Base-by-base conservation (phyloP, 1,139 yeast species). In the Saccharomyces hybrid region DNA sequence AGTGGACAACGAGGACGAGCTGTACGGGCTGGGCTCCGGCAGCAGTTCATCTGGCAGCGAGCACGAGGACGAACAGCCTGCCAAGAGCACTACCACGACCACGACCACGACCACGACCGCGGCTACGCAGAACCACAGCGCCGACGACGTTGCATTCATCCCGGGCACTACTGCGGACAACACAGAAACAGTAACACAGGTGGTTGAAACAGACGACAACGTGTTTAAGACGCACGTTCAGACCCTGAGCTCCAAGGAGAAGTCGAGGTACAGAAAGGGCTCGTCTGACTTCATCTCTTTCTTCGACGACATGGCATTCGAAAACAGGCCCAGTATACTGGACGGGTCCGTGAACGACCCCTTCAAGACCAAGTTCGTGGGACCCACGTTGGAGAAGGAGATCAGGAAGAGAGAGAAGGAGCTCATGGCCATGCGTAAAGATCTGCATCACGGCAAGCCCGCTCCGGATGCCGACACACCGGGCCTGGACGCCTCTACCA, bases 301-400 rank as follows among this genome's bases (percentile, higher is more conserved):
- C 34, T 74, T 79, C 56, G 74, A 76, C 16, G 83, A 79, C 60
- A 75, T 78, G 44, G 71, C 73, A 49, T 78, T 78, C 61, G 72
- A 73, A 42, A 65, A 68, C 13, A 67, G 77, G 11, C 70, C 78
- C 3, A 76, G 84, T 3, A 78, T 82, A 5, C 73, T 82, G 56
- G 87, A 82, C 62, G 69, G 67, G 11, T 57, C 69, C 25, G 60
- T 69, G 27, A 71, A 76, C 34, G 73, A 66, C 16, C 67, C 69
- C 26, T 62, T 61, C 46, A 61, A 60, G 50, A 55, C 57, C 47
- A 57, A 60, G 27, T 67, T 67, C 53, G 57, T 55, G 23, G 71
- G 71, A 13, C 70, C 71, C 8, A 63, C 65, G 16, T 52, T 67
- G 19, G 69, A 66, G 52, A 57, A 55, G 50, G 60, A 62, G 41